A percentile compares a stretch with the other conserved stretches of the same genome.
Evolutionary conservation across 2,329 filamentous ascomycete genomes (phyloP).

Genomic region (Hymenoscyphus repandus): DNA sequence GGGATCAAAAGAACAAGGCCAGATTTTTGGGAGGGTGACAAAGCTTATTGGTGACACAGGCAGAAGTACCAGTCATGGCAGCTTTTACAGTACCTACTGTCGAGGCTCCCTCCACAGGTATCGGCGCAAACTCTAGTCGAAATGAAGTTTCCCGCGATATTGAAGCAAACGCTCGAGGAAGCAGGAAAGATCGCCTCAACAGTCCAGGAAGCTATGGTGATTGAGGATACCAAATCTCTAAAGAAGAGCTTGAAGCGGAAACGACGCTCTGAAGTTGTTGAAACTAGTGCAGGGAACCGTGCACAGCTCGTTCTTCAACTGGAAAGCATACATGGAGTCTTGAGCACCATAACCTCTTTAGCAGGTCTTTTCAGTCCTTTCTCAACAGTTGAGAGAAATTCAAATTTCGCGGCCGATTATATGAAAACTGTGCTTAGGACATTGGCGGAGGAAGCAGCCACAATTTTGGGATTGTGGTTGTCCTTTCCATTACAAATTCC

Average conservation of each 20-base stretch:
- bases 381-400: conserved; percentile 8
- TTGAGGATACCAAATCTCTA: conserved; percentile 29
- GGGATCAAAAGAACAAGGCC: conserved; percentile 56
- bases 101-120: conserved; percentile 57
- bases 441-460: conserved; percentile 26
- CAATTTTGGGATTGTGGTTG: conserved; percentile 29
- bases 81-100: conserved; percentile 12
- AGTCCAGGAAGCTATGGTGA: no score
- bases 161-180: conserved; percentile 63
- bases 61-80: neutral
- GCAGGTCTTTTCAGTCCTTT: conserved; percentile 9
- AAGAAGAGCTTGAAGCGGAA: conserved; percentile 25
- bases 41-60: conserved; percentile 14
- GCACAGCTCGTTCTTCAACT: no score
- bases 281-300: neutral
- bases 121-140: conserved; percentile 68
- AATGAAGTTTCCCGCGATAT: conserved; percentile 58
- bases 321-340: conserved; percentile 14
- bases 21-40: conserved; percentile 47
- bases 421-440: conserved; percentile 29
- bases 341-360: conserved; percentile 19
- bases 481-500: conserved; percentile 18
- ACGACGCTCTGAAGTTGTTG: conserved; percentile 15
- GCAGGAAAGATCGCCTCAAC: conserved; percentile 25
- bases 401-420: conserved; percentile 27